Base-by-base conservation (phyloP, 768 basidiomycete genomes). In the Boletus reticulatus region DNA sequence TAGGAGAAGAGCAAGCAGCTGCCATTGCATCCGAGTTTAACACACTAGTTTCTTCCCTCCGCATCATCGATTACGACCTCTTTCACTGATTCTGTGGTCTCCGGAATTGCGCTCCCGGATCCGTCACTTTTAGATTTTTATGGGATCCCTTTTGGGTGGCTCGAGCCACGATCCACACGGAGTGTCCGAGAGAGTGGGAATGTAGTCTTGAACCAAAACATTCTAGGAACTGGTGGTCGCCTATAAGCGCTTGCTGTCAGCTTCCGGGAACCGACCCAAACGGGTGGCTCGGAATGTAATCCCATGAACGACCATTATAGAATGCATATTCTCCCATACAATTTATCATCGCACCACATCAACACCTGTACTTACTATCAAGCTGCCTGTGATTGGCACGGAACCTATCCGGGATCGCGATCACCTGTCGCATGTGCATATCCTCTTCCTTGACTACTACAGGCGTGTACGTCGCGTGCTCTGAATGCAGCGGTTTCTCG, bases 51-150 rank as follows among this genome's bases (percentile, higher is more conserved):
- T 71, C 71, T 56, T 84, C 88, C 43, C 73, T 97, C 47, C 72
- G 69, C 50, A 87, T 96, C 58, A 63, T 80, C 34, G 82, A 94
- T 68, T 89, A 82, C 66, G 75, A 65, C 17, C 76, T 96, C 47
- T 95, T 96, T 70, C 84, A 73, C 47, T 88, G 62, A 80, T 24
- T 37, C 20, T 13, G 24, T 43, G 38, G 39, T 17, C 29, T 36
- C 32, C 39, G 37, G 49, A 42, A n/a, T n/a, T 37, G 17, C 36
- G 42, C 20, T 38, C 43, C 49, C 34, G 47, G 38, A 46, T 47
- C 31, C 43, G 43, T 57, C 55, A 47, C 20, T 52, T 24, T 38
- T 20, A 7, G 17, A 37, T 29, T 10, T 9, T 5, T 22, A 31
- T 48, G 43, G 39, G 43, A 43, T 50, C n/a, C 36, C 41, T 52